Percentiles rank a stretch among this genome's conserved stretches.
Conservation (phyloP, 805 yeast species). For the Barnettozyma sucrosica region DNA sequence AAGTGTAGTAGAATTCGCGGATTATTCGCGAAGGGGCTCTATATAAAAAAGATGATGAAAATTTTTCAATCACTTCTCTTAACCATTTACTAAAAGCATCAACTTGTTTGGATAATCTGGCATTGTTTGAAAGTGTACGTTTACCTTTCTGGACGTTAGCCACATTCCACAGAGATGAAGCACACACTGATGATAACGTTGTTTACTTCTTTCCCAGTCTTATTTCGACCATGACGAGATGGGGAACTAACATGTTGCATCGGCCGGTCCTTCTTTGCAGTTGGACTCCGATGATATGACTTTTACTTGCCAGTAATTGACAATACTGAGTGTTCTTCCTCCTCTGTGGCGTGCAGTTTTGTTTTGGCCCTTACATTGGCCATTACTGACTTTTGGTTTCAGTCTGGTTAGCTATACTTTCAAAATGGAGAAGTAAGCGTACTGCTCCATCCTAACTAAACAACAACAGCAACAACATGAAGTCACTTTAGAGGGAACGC, state of each 20-base stretch:
- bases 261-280: slow-evolving; percentile 28
- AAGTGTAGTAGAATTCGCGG: slow-evolving; percentile 1
- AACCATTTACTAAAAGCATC: not conserved
- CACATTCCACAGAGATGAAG: not conserved
- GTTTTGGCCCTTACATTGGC: not conserved
- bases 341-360: not conserved
- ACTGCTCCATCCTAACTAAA: slow-evolving; percentile 4
- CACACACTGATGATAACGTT: slow-evolving; percentile 37
- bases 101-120: not conserved
- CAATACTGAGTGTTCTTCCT: slow-evolving; percentile 49
- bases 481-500: not conserved
- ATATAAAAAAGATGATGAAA: not conserved
- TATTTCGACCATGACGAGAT: slow-evolving; percentile 89
- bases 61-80: not conserved
- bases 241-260: slow-evolving; percentile 39
- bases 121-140: slow-evolving; percentile 3
- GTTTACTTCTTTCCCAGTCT: slow-evolving; percentile 88
- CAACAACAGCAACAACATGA: not conserved
- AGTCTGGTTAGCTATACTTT: slow-evolving; percentile 3
- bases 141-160: not conserved
- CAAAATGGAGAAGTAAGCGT: slow-evolving; percentile 8
- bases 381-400: not conserved
- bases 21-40: not conserved
- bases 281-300: slow-evolving; percentile 36
- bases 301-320: slow-evolving; percentile 84